Percentiles rank a stretch among this genome's conserved stretches.
These are phyloP conservation scores for Entelexis paramagnoliae DNA, from an alignment of 1,139 yeast genomes.

Conservation along the genomic window DNA sequence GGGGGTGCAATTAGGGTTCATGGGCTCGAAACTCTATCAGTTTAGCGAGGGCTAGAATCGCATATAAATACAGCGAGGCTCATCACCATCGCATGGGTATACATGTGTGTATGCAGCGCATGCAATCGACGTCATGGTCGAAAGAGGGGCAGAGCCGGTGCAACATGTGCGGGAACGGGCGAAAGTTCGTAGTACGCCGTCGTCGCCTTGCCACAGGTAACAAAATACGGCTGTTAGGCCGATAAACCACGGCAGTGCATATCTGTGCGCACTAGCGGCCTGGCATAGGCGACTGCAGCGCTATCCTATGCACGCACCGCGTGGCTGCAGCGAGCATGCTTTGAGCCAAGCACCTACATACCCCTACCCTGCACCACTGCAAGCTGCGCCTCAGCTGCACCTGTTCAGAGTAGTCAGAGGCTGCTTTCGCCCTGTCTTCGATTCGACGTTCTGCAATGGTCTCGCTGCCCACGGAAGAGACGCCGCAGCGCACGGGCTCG, in stretches of 20 bases:
- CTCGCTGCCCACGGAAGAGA: constrained; percentile 1
- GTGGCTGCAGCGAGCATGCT: not conserved
- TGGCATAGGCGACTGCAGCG: too few species aligned
- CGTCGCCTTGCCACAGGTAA: too few species aligned
- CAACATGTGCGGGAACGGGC: too few species aligned
- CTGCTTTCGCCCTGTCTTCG: not conserved
- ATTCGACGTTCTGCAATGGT: not conserved
- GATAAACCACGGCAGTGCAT: too few species aligned
- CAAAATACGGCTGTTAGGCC: too few species aligned
- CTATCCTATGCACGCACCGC: too few species aligned
- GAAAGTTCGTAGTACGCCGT: too few species aligned
- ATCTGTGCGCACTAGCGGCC: too few species aligned
- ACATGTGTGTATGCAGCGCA: too few species aligned
- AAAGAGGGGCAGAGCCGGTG: too few species aligned
- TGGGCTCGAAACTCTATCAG: not conserved
- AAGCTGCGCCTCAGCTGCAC: constrained; percentile 4
- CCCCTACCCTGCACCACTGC: not conserved
- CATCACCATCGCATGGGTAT: not conserved
- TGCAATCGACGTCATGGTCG: too few species aligned
- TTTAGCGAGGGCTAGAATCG: not conserved
- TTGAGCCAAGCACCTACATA: not conserved
- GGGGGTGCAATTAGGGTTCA: not conserved
- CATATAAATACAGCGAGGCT: not conserved
- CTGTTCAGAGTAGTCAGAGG: not conserved
- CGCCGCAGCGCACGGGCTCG: not conserved